Evolutionary conservation across 768 basidiomycete species (phyloP).

Genomic region (Dioszegia aurantiaca): DNA sequence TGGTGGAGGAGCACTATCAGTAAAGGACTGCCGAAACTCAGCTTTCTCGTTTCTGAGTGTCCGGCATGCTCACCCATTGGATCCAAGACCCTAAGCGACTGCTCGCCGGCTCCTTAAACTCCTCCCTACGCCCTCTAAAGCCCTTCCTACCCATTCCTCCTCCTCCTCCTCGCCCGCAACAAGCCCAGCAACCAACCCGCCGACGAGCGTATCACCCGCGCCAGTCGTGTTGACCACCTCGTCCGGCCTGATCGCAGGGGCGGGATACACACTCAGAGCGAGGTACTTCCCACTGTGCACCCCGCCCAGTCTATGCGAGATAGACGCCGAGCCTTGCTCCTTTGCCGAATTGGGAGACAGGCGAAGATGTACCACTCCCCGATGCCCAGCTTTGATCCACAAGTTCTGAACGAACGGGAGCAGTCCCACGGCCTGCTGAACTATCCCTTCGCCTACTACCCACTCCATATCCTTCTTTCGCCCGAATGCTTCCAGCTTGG

Average conservation of each 20-base stretch:
- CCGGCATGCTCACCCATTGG: too few species aligned
- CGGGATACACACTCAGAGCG: conserved; percentile 63
- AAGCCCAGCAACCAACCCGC: conserved; percentile 70
- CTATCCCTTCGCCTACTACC: conserved; percentile 31
- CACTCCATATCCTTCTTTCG: conserved; percentile 39
- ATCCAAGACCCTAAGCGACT: conserved; percentile 40
- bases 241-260: conserved; percentile 55
- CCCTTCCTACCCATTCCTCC: conserved; percentile 28
- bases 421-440: conserved; percentile 75
- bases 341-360: conserved; percentile 4
- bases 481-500: conserved; percentile 64
- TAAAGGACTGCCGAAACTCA: too few species aligned
- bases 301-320: conserved; percentile 16
- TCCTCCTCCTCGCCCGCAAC: conserved; percentile 27
- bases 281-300: conserved; percentile 58
- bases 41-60: too few species aligned
- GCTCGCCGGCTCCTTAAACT: conserved; percentile 33
- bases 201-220: conserved; percentile 86
- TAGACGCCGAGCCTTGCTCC: neutral
- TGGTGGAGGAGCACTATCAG: too few species aligned
- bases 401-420: conserved; percentile 81
- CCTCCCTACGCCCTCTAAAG: conserved; percentile 30
- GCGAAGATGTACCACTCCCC: conserved; percentile 49
- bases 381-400: conserved; percentile 77
- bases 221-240: conserved; percentile 74